Evolutionary conservation across 768 basidiomycete genomes (phyloP), one percentile per base, ranked within the genome.

Genomic region (Tylopilus sp.): DNA sequence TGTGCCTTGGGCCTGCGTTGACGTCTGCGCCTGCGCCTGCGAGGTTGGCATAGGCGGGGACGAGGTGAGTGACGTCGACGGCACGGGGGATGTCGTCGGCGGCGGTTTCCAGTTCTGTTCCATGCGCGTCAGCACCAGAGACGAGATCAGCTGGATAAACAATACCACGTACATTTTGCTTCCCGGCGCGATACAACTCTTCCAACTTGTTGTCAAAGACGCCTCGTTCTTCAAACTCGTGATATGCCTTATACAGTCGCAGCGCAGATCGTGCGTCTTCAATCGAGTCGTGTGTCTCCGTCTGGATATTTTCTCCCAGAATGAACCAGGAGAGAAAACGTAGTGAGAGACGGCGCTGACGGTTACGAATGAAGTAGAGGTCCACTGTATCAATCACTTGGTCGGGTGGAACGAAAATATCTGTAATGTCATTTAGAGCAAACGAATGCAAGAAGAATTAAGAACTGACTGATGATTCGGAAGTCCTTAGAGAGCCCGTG

Each of bases 381-480:
- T 97, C 93, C 50, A 99, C 95, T 0, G 97, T 99, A 66, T 99
- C 97, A 52, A 95, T 88, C 41, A 99, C 94, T 68, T 95, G 95
- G 2, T 89, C 85, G 0, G 94, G 92, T 1, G 95, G 95, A 11
- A 99, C 92, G 64, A 87, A 94, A 41, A 98, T 92, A 67, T 98
- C 95, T 98, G 51, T 28, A 2, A 18, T 7, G 31, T 33, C 3
- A 17, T 47, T 8, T 23, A 20, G 18, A n/a, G 23, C 40, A 26
- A 57, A 13, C 6, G 26, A 23, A 20, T 7, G 6, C 23, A 13
- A 18, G 18, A 28, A 40, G 25, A 43, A 36, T 2, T 20, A 44
- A 42, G 39, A 20, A 73, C 90, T 66, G 59, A 95, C 95, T 99
- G 73, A 98, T 99, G 50, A 95, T 98, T 11, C 95, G 82, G 73